These are phyloP conservation scores for Lentinula novae-zelandiae DNA, from an alignment of 1,284 basidiomycete genomes.

Conservation along the genomic window DNA sequence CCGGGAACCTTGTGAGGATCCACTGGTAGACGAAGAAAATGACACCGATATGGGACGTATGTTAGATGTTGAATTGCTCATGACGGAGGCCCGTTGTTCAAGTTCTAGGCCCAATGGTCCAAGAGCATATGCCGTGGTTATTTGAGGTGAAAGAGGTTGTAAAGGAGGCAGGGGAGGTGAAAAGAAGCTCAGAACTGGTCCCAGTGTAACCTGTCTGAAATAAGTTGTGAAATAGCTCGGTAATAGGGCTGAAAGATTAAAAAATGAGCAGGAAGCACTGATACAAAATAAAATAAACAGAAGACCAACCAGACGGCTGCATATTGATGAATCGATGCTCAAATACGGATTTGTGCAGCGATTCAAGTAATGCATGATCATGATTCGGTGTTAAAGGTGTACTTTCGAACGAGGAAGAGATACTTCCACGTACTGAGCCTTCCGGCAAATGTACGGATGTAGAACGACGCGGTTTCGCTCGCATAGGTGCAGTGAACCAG, in stretches of 20 bases:
- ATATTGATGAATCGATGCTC: constrained; percentile 65
- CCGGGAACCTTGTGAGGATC: constrained; percentile 10
- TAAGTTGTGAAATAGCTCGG: constrained; percentile 69
- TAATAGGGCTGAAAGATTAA: constrained; percentile 46
- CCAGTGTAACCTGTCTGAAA: constrained; percentile 60
- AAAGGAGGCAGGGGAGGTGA: constrained; percentile 69
- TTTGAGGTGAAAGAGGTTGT: constrained; percentile 52
- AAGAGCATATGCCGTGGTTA: constrained; percentile 33
- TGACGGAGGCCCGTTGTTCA: constrained; percentile 8
- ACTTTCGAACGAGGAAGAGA: constrained; percentile 28
- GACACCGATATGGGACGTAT: constrained; percentile 41
- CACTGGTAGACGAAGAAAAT: constrained; percentile 38
- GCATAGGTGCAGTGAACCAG: constrained; percentile 64
- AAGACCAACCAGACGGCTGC: constrained; percentile 49
- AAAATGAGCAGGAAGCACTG: constrained; percentile 1
- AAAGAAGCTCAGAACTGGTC: constrained; percentile 59
- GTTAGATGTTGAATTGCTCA: neutral
- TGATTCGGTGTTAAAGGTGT: constrained; percentile 35
- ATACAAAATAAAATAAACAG: neutral
- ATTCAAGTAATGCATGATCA: constrained; percentile 62
- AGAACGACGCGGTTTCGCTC: constrained; percentile 39
- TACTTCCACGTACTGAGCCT: constrained; percentile 29
- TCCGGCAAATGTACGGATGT: constrained; percentile 48
- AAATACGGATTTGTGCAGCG: constrained; percentile 59
- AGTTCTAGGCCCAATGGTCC: constrained; percentile 27